Evolutionary conservation across 169 alveolate genomes (phyloP).

Genomic region (Plasmodium adleri): DNA sequence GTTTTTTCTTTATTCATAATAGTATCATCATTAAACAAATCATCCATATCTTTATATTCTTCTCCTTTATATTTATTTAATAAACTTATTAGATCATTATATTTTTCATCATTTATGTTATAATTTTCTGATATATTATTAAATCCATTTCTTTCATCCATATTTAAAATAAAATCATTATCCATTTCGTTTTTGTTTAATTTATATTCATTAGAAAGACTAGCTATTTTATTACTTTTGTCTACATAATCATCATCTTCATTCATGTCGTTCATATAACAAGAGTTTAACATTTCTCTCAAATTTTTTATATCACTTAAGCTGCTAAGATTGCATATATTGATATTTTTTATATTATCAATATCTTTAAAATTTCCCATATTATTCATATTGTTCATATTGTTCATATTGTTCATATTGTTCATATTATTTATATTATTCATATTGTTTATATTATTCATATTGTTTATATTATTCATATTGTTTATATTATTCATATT

Average conservation of each 20-base stretch:
- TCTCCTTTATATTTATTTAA: neutral
- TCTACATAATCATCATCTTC: neutral
- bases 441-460: neutral
- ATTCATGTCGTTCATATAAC: neutral
- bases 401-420: neutral
- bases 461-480: neutral
- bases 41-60: conserved; percentile 1
- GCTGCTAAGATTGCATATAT: neutral
- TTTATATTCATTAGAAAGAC: neutral
- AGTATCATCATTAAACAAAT: neutral
- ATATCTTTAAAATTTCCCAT: neutral
- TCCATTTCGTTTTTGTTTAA: neutral
- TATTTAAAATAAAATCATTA: conserved; percentile 5
- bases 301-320: neutral
- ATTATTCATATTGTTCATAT: neutral
- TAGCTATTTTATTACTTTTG: neutral
- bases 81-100: neutral
- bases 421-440: neutral
- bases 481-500: neutral
- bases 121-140: neutral
- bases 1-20: neutral
- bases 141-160: neutral
- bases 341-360: neutral
- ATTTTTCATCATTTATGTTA: neutral
- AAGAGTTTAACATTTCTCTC: neutral